These are phyloP conservation scores for Excoecaria agallocha DNA, from an alignment of 345 rosid species.

Conservation along the genomic window DNA sequence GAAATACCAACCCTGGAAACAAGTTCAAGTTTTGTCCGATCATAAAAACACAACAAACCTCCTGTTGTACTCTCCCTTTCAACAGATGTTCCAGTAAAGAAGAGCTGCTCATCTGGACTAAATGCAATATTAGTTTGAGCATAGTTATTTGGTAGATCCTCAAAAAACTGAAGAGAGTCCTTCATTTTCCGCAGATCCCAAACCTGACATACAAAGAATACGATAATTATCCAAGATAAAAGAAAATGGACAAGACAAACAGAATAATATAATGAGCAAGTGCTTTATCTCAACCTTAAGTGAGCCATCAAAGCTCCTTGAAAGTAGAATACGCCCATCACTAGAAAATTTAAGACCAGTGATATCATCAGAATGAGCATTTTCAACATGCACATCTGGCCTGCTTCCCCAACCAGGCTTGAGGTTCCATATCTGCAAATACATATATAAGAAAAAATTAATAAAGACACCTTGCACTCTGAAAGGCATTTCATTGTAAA, in stretches of 20 bases:
- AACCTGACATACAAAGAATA: slow-evolving; percentile 41
- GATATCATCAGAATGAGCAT: slow-evolving; percentile 88
- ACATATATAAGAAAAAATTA: not conserved
- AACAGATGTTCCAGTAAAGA: slow-evolving; percentile 89
- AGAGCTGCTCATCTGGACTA: slow-evolving; percentile 87
- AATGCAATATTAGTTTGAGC: slow-evolving; percentile 89
- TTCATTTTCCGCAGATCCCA: slow-evolving; percentile 95
- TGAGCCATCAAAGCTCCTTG: slow-evolving; percentile 89
- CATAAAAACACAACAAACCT: slow-evolving; percentile 84
- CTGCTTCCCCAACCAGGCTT: slow-evolving; percentile 99
- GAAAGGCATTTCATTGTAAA: not conserved
- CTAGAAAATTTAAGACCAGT: slow-evolving; percentile 86
- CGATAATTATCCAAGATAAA: slow-evolving; percentile 14
- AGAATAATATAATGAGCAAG: slow-evolving; percentile 6
- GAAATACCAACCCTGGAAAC: slow-evolving; percentile 88
- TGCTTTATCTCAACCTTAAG: slow-evolving; percentile 57
- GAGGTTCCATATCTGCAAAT: slow-evolving; percentile 74
- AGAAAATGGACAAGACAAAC: not conserved
- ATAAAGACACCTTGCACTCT: slow-evolving; percentile 3
- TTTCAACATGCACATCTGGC: slow-evolving; percentile 75
- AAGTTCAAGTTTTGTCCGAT: slow-evolving; percentile 78
- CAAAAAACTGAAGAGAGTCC: slow-evolving; percentile 67
- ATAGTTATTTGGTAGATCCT: slow-evolving; percentile 85
- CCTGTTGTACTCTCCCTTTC: slow-evolving; percentile 83
- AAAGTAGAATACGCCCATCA: slow-evolving; percentile 67